Conservation (phyloP, 2,329 filamentous ascomycete genomes). For the Aspergillus tamarii region DNA sequence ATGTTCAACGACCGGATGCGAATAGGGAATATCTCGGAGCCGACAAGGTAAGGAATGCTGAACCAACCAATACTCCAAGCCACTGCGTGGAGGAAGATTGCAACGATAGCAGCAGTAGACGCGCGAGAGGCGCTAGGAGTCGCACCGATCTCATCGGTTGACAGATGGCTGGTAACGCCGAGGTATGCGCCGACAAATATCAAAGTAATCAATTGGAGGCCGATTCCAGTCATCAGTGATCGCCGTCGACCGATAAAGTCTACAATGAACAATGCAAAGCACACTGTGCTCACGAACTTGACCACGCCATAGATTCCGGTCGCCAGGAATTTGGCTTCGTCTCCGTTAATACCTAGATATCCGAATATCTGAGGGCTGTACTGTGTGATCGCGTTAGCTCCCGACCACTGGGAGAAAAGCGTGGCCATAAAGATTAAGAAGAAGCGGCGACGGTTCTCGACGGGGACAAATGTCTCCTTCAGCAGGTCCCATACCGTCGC, state of each 20-base stretch:
- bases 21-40: conserved; percentile 51
- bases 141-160: conserved; percentile 22
- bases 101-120: conserved; percentile 46
- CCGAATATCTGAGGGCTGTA: conserved; percentile 50
- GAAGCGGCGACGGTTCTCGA: conserved; percentile 45
- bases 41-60: conserved; percentile 51
- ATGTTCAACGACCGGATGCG: conserved; percentile 49
- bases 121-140: conserved; percentile 30
- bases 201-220: conserved; percentile 46
- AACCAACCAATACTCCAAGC: conserved; percentile 46
- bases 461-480: conserved; percentile 41
- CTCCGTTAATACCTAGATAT: conserved; percentile 40
- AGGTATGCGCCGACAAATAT: conserved; percentile 48
- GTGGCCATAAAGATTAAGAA: conserved; percentile 41
- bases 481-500: conserved; percentile 34
- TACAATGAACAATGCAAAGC: conserved; percentile 50
- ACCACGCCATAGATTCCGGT: conserved; percentile 49
- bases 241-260: conserved; percentile 48
- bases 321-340: conserved; percentile 41
- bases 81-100: conserved; percentile 51
- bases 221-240: conserved; percentile 41
- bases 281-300: conserved; percentile 48
- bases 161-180: conserved; percentile 30
- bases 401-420: conserved; percentile 48
- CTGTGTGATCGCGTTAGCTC: conserved; percentile 49